Percentiles rank a stretch among this genome's conserved stretches.
phyloP scores from a whole-genome alignment of 148 eudicot species.

The Heliosperma pusillum region DNA sequence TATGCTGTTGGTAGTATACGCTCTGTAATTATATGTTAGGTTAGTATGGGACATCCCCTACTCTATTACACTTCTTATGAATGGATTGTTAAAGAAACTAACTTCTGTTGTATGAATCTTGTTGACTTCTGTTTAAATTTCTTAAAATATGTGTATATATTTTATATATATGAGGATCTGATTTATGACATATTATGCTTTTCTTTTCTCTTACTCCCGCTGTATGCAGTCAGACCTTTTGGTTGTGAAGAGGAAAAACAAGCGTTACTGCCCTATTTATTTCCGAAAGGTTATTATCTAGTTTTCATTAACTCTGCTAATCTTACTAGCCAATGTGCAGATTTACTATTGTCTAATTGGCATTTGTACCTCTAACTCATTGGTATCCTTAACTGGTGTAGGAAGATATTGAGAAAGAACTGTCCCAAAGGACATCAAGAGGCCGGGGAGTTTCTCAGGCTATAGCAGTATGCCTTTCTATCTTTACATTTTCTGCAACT shows the following conservation, averaged over 20 bases:
- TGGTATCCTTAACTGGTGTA: conserved; percentile 28
- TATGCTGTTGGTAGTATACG: too few relatives aligned
- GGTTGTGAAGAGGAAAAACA: conserved; percentile 77
- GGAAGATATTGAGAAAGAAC: conserved; percentile 94
- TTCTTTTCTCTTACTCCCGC: not conserved
- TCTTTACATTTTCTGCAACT: not conserved
- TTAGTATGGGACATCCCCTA: too few relatives aligned
- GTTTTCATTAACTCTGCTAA: not conserved
- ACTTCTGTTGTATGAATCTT: not conserved
- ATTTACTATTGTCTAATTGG: not conserved
- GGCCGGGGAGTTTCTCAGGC: conserved; percentile 60
- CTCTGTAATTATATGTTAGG: not conserved
- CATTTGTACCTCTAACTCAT: conserved; percentile 6
- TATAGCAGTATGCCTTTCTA: conserved; percentile 53
- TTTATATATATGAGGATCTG: not conserved
- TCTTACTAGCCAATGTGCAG: not conserved
- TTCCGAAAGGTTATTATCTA: conserved; percentile 62
- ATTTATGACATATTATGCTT: not conserved
- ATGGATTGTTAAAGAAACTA: not conserved
- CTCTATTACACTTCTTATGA: too few relatives aligned
- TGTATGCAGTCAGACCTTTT: conserved; percentile 68
- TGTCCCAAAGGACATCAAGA: conserved; percentile 48
- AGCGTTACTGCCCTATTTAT: conserved; percentile 80
- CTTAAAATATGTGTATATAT: not conserved
- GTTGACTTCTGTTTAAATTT: not conserved